Percentiles rank a stretch among this genome's conserved stretches.
phyloP scores from a whole-genome alignment of 139 green algal genomes.

The Volvox reticuliferus region DNA sequence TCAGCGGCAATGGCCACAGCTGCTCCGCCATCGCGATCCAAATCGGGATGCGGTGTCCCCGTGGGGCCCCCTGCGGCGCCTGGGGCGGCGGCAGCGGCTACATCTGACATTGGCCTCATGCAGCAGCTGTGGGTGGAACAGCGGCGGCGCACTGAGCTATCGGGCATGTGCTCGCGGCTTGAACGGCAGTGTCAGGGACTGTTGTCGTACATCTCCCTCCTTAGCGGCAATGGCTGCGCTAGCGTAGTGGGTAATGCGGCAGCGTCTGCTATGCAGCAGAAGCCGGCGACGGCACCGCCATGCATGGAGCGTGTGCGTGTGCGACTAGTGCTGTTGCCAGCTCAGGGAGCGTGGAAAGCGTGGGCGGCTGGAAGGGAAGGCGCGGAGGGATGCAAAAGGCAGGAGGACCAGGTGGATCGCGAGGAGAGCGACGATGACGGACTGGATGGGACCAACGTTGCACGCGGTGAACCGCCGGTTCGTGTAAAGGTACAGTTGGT shows the following conservation, averaged over 20 bases:
- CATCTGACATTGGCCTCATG: not conserved
- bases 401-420: not conserved
- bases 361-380: not conserved
- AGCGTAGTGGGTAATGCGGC: not conserved
- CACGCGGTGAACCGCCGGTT: not conserved
- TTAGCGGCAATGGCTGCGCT: not conserved
- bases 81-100: not conserved
- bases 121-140: not conserved
- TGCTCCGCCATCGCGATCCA: not conserved
- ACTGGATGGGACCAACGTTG: not conserved
- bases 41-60: not conserved
- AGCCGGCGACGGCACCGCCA: not conserved
- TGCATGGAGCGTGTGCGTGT: not conserved
- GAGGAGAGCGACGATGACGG: not conserved
- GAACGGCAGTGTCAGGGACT: constrained; percentile 20
- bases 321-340: not conserved
- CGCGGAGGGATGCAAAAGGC: not conserved
- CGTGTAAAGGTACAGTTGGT: not conserved
- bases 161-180: not conserved
- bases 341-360: too few relatives aligned
- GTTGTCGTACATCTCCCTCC: not conserved
- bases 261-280: not conserved
- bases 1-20: not conserved
- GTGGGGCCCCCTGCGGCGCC: not conserved
- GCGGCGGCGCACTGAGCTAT: not conserved